Evolutionary conservation across 2,329 filamentous ascomycete species (phyloP).

Genomic region (Lasiodiplodia sp.): DNA sequence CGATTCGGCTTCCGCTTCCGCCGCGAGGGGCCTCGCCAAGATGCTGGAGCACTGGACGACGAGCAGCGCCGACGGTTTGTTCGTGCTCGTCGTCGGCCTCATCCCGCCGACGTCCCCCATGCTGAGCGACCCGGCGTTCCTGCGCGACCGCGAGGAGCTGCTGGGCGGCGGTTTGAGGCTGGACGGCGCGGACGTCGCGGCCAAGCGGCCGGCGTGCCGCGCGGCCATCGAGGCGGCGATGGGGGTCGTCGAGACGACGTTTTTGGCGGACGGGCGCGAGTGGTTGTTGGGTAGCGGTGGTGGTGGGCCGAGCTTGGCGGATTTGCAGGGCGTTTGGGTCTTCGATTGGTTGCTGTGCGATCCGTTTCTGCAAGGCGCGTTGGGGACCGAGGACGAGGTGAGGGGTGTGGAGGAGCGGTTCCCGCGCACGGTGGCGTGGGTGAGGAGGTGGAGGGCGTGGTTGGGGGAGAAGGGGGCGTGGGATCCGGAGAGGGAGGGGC

Average conservation of each 20-base stretch:
- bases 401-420: background rate
- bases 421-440: slow-evolving; percentile 1
- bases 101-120: slow-evolving; percentile 56
- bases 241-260: slow-evolving; percentile 65
- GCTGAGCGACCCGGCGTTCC: slow-evolving; percentile 3
- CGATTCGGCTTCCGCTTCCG: slow-evolving; percentile 20
- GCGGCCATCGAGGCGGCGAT: slow-evolving; percentile 63
- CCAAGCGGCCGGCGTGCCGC: slow-evolving; percentile 63
- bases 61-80: slow-evolving; percentile 58
- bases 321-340: slow-evolving; percentile 70
- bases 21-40: slow-evolving; percentile 53
- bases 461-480: background rate
- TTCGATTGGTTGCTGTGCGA: slow-evolving; percentile 66
- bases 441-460: slow-evolving; percentile 1
- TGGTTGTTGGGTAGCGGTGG: slow-evolving; percentile 62
- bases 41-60: slow-evolving; percentile 64
- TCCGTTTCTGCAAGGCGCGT: slow-evolving; percentile 55
- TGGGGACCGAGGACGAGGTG: slow-evolving; percentile 54
- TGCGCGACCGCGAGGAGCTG: slow-evolving; percentile 24
- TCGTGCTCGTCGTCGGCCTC: slow-evolving; percentile 58
- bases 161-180: background rate
- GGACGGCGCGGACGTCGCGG: slow-evolving; percentile 44
- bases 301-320: slow-evolving; percentile 60
- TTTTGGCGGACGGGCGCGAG: slow-evolving; percentile 69
- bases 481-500: slow-evolving; percentile 32